Percentiles rank a stretch among this genome's conserved stretches.
Conservation (phyloP, 2,329 filamentous ascomycete genomes). For the Ophiostoma angusticollis region DNA sequence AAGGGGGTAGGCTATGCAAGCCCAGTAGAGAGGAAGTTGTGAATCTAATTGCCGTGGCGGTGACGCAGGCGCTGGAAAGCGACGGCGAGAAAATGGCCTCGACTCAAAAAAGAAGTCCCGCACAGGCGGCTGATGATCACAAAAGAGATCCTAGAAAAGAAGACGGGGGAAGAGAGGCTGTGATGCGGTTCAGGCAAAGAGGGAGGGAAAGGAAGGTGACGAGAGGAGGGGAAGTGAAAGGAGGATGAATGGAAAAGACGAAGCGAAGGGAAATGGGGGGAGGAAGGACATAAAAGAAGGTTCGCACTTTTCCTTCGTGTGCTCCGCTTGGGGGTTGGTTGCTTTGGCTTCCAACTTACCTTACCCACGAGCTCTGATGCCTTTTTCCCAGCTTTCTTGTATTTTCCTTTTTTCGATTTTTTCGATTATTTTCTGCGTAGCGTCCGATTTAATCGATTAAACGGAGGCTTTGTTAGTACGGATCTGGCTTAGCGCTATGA, state of each 20-base stretch:
- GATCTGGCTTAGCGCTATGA: too few species aligned
- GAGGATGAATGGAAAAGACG: background rate
- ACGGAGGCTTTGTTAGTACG: background rate
- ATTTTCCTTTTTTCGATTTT: conserved; percentile 1
- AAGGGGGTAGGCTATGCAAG: background rate
- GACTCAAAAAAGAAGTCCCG: background rate
- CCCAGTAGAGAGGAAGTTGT: too few species aligned
- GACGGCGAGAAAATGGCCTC: too few species aligned
- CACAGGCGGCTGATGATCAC: background rate
- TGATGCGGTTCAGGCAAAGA: too few species aligned
- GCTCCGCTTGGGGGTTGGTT: conserved; percentile 14
- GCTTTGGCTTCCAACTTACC: conserved; percentile 15
- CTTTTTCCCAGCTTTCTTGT: conserved; percentile 1
- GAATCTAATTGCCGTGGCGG: too few species aligned
- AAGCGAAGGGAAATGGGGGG: background rate
- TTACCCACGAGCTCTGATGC: conserved; percentile 16
- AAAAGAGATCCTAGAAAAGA: background rate
- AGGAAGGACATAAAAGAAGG: conserved; percentile 7
- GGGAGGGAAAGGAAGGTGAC: conserved; percentile 1
- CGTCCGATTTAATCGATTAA: conserved; percentile 2
- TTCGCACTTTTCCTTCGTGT: conserved; percentile 11
- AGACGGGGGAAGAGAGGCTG: background rate
- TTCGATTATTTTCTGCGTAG: conserved; percentile 3
- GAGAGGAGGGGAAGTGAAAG: background rate
- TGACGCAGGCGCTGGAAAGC: too few species aligned